Conservation (phyloP, 768 basidiomycete genomes). For the Astraeus odoratus region DNA sequence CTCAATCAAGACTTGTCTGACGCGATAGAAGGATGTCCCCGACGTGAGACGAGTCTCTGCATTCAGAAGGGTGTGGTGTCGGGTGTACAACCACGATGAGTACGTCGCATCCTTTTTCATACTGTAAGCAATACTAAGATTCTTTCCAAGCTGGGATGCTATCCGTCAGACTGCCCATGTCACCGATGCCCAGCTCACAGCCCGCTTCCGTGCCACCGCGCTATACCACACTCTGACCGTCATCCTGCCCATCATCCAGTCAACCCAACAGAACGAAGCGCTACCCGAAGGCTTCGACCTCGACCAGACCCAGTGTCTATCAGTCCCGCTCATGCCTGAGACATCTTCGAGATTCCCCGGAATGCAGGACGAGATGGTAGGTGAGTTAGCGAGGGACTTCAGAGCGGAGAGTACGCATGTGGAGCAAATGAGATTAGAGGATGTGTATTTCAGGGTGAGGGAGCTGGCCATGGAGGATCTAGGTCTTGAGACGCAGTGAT, state of each 20-base stretch:
- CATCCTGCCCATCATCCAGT: slow-evolving; percentile 31
- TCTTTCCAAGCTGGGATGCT: slow-evolving; percentile 56
- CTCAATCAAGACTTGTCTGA: neutral
- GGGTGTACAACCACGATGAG: slow-evolving; percentile 88
- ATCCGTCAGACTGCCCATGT: slow-evolving; percentile 71
- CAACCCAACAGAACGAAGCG: slow-evolving; percentile 23
- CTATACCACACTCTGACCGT: slow-evolving; percentile 59
- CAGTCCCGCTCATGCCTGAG: slow-evolving; percentile 51
- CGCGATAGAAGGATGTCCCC: slow-evolving; percentile 51
- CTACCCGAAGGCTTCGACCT: slow-evolving; percentile 45
- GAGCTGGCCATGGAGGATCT: slow-evolving; percentile 54
- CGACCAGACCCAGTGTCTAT: slow-evolving; percentile 50
- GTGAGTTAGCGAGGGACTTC: slow-evolving; percentile 54
- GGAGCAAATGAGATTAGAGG: slow-evolving; percentile 46
- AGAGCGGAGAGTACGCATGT: slow-evolving; percentile 53
- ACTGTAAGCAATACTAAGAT: neutral
- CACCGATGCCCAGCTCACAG: slow-evolving; percentile 69
- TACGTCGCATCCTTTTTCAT: slow-evolving; percentile 32
- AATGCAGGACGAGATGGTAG: slow-evolving; percentile 58
- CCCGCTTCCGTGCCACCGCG: slow-evolving; percentile 67
- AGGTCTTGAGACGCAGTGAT: slow-evolving; percentile 27
- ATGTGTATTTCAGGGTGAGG: slow-evolving; percentile 54
- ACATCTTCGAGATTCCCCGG: slow-evolving; percentile 70
- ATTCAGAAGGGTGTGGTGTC: slow-evolving; percentile 75
- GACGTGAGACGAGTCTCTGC: slow-evolving; percentile 62